phyloP scores from a whole-genome alignment of 768 basidiomycete genomes.

The Cystobasidiopsis lactophilus region DNA sequence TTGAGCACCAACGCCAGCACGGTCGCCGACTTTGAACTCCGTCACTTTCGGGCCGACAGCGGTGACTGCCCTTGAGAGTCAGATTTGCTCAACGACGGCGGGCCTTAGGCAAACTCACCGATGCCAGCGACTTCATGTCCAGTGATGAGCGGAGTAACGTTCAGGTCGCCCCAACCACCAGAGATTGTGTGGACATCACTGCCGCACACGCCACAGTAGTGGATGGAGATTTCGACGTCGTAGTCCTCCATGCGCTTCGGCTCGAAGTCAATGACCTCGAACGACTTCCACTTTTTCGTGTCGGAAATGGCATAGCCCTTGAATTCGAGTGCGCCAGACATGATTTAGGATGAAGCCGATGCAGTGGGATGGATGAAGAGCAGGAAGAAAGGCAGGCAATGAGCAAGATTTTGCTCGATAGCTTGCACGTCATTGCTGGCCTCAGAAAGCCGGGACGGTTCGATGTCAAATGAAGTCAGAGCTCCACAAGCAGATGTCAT shows the following conservation, averaged over 20 bases:
- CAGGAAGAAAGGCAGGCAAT: too few species aligned
- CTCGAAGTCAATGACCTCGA: slow-evolving; percentile 13
- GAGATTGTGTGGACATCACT: slow-evolving; percentile 18
- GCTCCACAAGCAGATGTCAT: too few species aligned
- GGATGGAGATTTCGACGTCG: slow-evolving; percentile 16
- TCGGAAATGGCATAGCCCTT: slow-evolving; percentile 16
- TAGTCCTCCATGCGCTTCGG: slow-evolving; percentile 7
- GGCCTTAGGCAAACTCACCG: too few species aligned
- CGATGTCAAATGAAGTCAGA: too few species aligned
- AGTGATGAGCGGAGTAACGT: neutral
- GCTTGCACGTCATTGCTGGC: too few species aligned
- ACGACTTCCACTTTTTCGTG: slow-evolving; percentile 6
- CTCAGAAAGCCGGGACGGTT: too few species aligned
- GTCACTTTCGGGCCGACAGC: slow-evolving; percentile 24
- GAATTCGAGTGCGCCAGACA: too few species aligned
- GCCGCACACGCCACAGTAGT: slow-evolving; percentile 15
- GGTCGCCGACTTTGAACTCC: slow-evolving; percentile 24
- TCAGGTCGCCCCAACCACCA: slow-evolving; percentile 16
- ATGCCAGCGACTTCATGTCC: slow-evolving; percentile 19
- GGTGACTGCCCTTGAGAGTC: too few species aligned
- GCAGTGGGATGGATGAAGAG: too few species aligned
- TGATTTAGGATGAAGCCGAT: too few species aligned
- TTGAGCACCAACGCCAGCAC: slow-evolving; percentile 4
- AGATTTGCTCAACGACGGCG: too few species aligned
- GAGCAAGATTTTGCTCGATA: too few species aligned